These are phyloP conservation scores for Salvia rosmarinus DNA, from an alignment of 257 asterid genomes.

Conservation along the genomic window DNA sequence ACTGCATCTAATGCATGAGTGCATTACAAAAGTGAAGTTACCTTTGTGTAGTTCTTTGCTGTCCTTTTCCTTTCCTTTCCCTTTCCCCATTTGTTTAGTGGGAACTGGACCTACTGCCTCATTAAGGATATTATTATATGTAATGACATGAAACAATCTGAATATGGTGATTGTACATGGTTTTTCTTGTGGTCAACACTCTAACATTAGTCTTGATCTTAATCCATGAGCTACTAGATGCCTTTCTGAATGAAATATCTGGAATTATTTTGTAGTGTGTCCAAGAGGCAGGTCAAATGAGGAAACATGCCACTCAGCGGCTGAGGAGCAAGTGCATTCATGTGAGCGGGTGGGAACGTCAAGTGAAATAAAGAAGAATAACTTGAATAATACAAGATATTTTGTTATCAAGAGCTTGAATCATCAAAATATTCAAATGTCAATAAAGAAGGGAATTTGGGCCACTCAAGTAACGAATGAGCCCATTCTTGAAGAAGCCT, in stretches of 20 bases:
- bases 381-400: constrained; percentile 60
- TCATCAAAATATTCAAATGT: constrained; percentile 82
- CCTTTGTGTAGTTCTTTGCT: not conserved
- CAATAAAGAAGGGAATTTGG: constrained; percentile 87
- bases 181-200: constrained; percentile 18
- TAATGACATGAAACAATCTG: constrained; percentile 25
- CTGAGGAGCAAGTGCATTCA: constrained; percentile 50
- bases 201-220: not conserved
- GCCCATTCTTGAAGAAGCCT: constrained; percentile 94
- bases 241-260: constrained; percentile 35
- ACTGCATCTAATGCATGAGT: not conserved
- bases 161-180: constrained; percentile 18
- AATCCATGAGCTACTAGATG: constrained; percentile 26
- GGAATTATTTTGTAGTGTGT: constrained; percentile 49
- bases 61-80: not conserved
- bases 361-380: constrained; percentile 54
- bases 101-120: constrained; percentile 8
- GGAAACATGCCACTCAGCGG: constrained; percentile 55
- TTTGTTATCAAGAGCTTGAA: constrained; percentile 94
- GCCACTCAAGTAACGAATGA: constrained; percentile 99
- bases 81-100: not conserved
- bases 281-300: constrained; percentile 52
- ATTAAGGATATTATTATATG: constrained; percentile 21
- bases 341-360: constrained; percentile 55
- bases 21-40: constrained; percentile 3